Conservation (phyloP, 371 early-diverging fungal genomes). For the Syncephalastrum sp. region DNA sequence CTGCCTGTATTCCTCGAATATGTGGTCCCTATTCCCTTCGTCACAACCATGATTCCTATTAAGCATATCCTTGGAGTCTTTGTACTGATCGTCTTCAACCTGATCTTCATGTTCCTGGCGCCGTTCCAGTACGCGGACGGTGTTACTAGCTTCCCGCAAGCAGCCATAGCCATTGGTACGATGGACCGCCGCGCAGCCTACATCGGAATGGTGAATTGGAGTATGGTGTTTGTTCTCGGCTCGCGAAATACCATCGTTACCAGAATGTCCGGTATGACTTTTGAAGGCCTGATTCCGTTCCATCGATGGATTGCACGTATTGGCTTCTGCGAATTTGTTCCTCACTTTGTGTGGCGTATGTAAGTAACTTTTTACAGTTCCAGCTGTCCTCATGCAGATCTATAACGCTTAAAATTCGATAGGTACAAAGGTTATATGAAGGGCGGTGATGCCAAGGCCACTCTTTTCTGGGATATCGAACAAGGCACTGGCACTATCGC, state of each 20-base stretch:
- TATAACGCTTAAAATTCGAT: background rate
- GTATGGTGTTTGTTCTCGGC: slow-evolving; percentile 45
- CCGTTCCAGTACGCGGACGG: slow-evolving; percentile 18
- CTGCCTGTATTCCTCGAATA: slow-evolving; percentile 7
- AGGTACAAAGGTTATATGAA: slow-evolving; percentile 23
- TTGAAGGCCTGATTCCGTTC: slow-evolving; percentile 44
- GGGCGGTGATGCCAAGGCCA: slow-evolving; percentile 9
- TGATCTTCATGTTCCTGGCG: slow-evolving; percentile 33
- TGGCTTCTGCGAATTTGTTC: slow-evolving; percentile 39
- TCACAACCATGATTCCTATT: slow-evolving; percentile 37
- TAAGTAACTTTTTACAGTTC: slow-evolving; percentile 14
- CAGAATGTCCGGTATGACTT: slow-evolving; percentile 41
- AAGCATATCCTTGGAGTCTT: slow-evolving; percentile 39
- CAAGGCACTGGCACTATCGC: slow-evolving; percentile 40
- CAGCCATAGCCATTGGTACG: slow-evolving; percentile 11
- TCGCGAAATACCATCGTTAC: slow-evolving; percentile 41
- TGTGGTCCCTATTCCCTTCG: slow-evolving; percentile 34
- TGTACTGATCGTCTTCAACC: slow-evolving; percentile 31
- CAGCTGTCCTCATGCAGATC: background rate
- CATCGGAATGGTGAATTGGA: slow-evolving; percentile 46
- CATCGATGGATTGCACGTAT: slow-evolving; percentile 49
- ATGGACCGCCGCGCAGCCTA: slow-evolving; percentile 49
- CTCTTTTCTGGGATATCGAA: slow-evolving; percentile 34
- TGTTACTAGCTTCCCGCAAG: slow-evolving; percentile 1
- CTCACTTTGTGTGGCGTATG: slow-evolving; percentile 49